phyloP scores from a whole-genome alignment of 2,329 filamentous ascomycete genomes.

The Aspergillus sp. region DNA sequence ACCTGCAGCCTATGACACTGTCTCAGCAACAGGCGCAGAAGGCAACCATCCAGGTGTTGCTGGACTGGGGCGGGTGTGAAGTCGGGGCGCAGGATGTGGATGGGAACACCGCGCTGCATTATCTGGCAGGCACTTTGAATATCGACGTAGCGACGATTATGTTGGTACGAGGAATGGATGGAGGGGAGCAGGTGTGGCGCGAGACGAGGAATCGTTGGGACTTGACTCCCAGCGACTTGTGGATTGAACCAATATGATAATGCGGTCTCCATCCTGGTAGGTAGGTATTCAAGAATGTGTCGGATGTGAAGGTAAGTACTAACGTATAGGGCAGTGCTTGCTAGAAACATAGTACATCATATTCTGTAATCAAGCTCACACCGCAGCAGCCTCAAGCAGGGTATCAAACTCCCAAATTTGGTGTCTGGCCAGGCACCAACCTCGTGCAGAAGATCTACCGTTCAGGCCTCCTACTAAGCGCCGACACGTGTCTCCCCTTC shows the following conservation, averaged over 20 bases:
- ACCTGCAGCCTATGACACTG: background rate
- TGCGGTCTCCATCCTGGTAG: too few species aligned
- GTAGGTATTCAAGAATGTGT: too few species aligned
- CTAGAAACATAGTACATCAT: too few species aligned
- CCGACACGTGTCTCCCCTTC: slow-evolving; percentile 4
- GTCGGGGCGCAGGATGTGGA: slow-evolving; percentile 1
- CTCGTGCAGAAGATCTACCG: background rate
- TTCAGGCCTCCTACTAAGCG: slow-evolving; percentile 4
- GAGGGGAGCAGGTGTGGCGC: background rate
- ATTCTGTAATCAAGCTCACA: background rate
- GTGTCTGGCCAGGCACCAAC: background rate
- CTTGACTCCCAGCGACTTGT: slow-evolving; percentile 1
- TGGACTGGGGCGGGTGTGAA: background rate
- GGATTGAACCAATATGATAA: background rate
- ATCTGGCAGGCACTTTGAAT: slow-evolving; percentile 3
- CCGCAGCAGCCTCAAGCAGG: background rate
- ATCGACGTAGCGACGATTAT: background rate
- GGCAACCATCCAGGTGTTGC: background rate
- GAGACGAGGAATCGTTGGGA: background rate
- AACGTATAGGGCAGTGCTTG: too few species aligned
- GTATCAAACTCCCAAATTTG: too few species aligned
- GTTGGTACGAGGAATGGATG: background rate
- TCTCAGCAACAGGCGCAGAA: background rate
- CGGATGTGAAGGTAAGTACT: too few species aligned
- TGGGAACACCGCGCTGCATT: slow-evolving; percentile 6